Evolutionary conservation across 257 asterid genomes (phyloP).

Genomic region (Leptodermis oblonga): DNA sequence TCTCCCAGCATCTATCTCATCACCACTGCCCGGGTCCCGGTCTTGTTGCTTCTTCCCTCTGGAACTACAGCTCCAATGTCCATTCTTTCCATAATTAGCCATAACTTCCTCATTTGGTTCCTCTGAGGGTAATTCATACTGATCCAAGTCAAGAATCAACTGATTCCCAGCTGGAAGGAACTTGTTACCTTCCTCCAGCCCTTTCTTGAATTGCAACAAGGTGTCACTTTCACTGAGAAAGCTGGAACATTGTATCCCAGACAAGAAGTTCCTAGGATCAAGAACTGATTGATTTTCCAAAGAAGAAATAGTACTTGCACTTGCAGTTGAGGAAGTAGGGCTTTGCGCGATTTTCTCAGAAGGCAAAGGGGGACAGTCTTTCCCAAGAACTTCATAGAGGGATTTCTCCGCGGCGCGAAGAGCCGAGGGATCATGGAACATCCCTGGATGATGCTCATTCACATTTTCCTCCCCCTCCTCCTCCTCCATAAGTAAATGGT

Average conservation of each 20-base stretch:
- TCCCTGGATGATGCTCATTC: slow-evolving; percentile 69
- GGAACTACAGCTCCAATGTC: slow-evolving; percentile 35
- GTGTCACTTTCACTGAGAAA: slow-evolving; percentile 53
- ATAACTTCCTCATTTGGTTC: slow-evolving; percentile 26
- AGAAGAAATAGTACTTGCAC: slow-evolving; percentile 24
- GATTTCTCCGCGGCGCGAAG: slow-evolving; percentile 73
- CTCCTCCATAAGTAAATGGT: slow-evolving; percentile 76
- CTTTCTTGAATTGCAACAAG: slow-evolving; percentile 67
- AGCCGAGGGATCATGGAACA: slow-evolving; percentile 82
- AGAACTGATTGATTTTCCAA: slow-evolving; percentile 33
- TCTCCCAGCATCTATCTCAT: slow-evolving; percentile 42
- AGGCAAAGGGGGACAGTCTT: slow-evolving; percentile 49
- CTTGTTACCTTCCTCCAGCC: slow-evolving; percentile 83
- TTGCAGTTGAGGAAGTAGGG: slow-evolving; percentile 43
- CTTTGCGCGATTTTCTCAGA: slow-evolving; percentile 26
- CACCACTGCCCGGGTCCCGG: slow-evolving; percentile 40
- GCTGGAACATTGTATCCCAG: slow-evolving; percentile 18
- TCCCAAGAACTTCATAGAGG: slow-evolving; percentile 69
- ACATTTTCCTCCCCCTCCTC: slow-evolving; percentile 55
- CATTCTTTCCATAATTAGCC: slow-evolving; percentile 33
- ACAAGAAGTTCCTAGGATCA: background rate
- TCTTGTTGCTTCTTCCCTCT: slow-evolving; percentile 64
- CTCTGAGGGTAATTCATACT: slow-evolving; percentile 44
- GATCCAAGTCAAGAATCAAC: slow-evolving; percentile 57
- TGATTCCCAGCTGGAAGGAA: slow-evolving; percentile 58